Evolutionary conservation across 2,329 filamentous ascomycete genomes (phyloP), one percentile per base, ranked within the genome.

Genomic region (Tolypocladium endophyticum): DNA sequence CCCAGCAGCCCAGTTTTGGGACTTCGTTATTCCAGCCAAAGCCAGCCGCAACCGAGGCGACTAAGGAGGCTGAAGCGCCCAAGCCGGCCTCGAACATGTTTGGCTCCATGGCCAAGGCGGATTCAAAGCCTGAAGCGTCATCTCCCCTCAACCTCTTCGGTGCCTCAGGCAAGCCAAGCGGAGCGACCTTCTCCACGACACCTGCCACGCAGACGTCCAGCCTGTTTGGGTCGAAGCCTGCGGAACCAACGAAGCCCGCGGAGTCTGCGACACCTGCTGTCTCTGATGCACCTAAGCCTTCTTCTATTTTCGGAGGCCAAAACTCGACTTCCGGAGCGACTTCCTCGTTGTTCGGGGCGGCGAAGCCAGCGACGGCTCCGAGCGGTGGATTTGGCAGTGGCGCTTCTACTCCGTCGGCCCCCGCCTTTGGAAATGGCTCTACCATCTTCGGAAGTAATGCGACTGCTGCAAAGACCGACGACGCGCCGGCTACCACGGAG

Each of bases 111-210:
- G 16, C 61, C 56, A 69, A 73, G 60, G 47, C 65, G 43, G 62
- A 61, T 9, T 59, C 65, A 23, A 68, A 70, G 58, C 55, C 69
- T 11, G 65, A 67, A n/a, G 58, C 69, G 59, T 60, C 69, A 28
- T 47, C 61, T 6, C 35, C 73, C 3, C 66, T 68, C 28, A 74
- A 67, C 16, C 58, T 78, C n/a, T 79, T 79, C 63, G 77, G 75
- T 25, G 62, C 64, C 8, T 59, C 60, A 30, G 57, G 41, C 16
- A 60, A 61, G 56, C 9, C 52, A 12, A 28, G 16, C 30, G 58
- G 58, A 35, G 30, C 58, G 38, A 16, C 30, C 6, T 54, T 50
- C 54, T 56, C 57, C 33, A 7, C 73, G 33, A 58, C 70, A 25
- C 59, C 66, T 20, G 30, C 55, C 35, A 25, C 38, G 3, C 68